Evolutionary conservation across 78 protist species (phyloP), one percentile per base, ranked within the genome.

Genomic region (Polysphondylium violaceum): DNA sequence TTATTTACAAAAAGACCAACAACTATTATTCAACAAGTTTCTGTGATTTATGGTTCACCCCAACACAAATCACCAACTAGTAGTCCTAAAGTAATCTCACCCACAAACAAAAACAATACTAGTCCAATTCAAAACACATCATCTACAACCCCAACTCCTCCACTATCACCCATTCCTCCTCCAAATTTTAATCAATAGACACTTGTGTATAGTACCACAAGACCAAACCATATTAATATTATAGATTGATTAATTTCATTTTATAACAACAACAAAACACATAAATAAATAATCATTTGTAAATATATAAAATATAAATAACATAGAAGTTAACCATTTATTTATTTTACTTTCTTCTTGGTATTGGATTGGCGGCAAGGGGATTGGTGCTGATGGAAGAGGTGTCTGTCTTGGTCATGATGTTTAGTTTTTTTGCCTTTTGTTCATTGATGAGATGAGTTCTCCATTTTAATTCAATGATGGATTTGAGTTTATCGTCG

Each of bases 21-120:
- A 16, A 72, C 63, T 50, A 43, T 72, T 17, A 72, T 72, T 7
- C 78, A 36, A 23, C 78, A 72, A 36, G 31, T 41, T 19, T 44
- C 78, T 16, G 78, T 72, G 16, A 40, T 36, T n/a, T 72, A 72
- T 50, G 78, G 78, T 36, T 72, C 78, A 27, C 78, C 78, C 25
- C 58, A 53, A 5, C 78, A 72, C 33, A 72, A 51, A 51, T 17
- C 36, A 29, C 50, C 78, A 50, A 53, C 59, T 6, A 31, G 65
- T 7, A 50, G 21, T 50, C 63, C 63, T 17, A 17, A n/a, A n/a
- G n/a, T n/a, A n/a, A n/a, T n/a, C n/a, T 38, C 55, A 11, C 73
- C 73, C 33, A 47, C 53, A 14, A 65, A 36, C 9, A 65, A n/a
- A 16, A 55, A 55, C 23, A 55, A 55, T 23, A 55, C 50, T 14